Evolutionary conservation across 176 grass and related monocot genomes (phyloP), one percentile per base, ranked within the genome.

Genomic region (Oryza coarctata): DNA sequence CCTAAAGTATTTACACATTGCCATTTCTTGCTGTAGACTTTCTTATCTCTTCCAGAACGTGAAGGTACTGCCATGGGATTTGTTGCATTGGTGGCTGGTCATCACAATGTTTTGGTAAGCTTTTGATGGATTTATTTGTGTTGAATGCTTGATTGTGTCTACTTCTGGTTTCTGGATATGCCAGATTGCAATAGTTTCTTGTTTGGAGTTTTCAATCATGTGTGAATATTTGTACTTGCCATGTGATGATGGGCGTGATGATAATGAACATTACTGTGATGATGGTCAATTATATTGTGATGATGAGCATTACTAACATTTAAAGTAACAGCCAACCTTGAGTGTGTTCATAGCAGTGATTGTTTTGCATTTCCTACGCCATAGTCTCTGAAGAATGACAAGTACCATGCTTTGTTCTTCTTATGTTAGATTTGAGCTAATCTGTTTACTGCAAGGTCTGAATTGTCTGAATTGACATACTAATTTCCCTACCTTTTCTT

Each of bases 1-100:
- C 33, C 32, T 76, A 67, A 66, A 57, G 34, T 76, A 68, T 65
- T 76, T 76, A 39, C 27, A 10, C 23, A 55, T 35, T 65, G 62
- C 29, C 5, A 41, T 87, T 76, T 86, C 31, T 71, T 88, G 62
- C 78, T 83, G 82, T 74, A 93, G 90, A 88, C 84, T 77, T 92
- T 89, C 76, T 86, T 92, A 73, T 92, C 90, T 87, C 91, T 94
- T 88, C 88, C 91, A 25, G 91, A 90, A 76, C 29, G 31, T 14
- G 66, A 85, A 83, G 88, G 85, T 33, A 94, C 74, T 83, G 86
- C 88, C 72, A 84, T 73, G 80, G 91, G 91, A 68, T 86, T 90
- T 43, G 67, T 94, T 83, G 91, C 91, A 72, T 68, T 90, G 91
- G 83, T 88, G 80, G 76, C 79, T 63, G 88, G 88, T 71, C 73